These are phyloP conservation scores for Gossypium laxum DNA, from an alignment of 441 rosid species.

Conservation along the genomic window DNA sequence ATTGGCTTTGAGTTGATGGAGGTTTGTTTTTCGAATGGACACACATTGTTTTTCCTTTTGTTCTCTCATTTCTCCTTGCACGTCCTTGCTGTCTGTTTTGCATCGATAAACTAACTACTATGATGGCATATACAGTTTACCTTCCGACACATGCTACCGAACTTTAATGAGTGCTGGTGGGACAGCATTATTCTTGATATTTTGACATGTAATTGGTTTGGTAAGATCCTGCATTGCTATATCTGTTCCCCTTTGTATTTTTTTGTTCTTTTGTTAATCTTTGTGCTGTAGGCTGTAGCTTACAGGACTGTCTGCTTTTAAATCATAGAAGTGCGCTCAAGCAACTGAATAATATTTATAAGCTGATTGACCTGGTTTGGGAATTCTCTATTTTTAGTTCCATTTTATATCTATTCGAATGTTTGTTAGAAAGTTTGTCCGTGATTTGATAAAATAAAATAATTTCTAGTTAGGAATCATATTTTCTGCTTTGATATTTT, in stretches of 20 bases:
- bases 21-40: slow-evolving; percentile 36
- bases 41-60: not conserved
- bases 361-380: not conserved
- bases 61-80: not conserved
- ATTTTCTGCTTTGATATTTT: not conserved
- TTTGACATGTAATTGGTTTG: slow-evolving; percentile 96
- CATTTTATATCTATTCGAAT: not conserved
- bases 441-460: not conserved
- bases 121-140: slow-evolving; percentile 55
- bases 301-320: not conserved
- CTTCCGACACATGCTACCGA: slow-evolving; percentile 97
- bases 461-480: not conserved
- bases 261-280: not conserved
- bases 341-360: not conserved
- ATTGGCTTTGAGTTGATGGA: slow-evolving; percentile 96
- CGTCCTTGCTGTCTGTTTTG: not conserved
- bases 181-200: slow-evolving; percentile 96
- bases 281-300: not conserved
- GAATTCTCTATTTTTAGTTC: not conserved
- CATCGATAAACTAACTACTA: slow-evolving; percentile 13
- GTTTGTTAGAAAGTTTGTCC: not conserved
- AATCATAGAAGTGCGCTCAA: not conserved
- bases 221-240: slow-evolving; percentile 38
- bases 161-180: slow-evolving; percentile 99
- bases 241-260: not conserved